Conservation (phyloP, 2,329 filamentous ascomycete genomes). For the Cryoendolithus antarcticus region DNA sequence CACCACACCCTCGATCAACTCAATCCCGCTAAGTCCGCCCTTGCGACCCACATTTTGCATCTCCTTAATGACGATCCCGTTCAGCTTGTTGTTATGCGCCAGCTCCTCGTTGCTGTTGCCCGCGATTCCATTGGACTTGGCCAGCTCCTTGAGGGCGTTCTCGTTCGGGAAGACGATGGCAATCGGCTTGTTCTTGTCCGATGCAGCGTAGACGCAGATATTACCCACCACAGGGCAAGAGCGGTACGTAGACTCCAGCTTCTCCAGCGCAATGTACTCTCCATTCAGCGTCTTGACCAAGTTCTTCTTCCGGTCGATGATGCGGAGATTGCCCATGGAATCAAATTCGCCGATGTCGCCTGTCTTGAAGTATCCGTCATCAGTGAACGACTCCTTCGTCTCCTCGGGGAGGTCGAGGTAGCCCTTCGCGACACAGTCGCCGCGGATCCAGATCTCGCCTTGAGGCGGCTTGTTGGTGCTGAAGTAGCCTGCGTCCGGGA, state of each 20-base stretch:
- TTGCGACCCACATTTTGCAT: conserved; percentile 52
- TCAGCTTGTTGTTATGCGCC: conserved; percentile 54
- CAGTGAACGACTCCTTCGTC: conserved; percentile 62
- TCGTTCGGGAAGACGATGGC: conserved; percentile 62
- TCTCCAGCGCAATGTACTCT: conserved; percentile 95
- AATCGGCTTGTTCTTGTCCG: conserved; percentile 63
- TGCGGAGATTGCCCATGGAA: conserved; percentile 61
- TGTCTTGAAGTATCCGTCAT: conserved; percentile 90
- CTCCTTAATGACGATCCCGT: conserved; percentile 53
- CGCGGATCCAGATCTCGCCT: conserved; percentile 85
- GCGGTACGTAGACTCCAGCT: conserved; percentile 83
- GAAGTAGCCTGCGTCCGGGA: conserved; percentile 77
- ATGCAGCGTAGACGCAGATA: conserved; percentile 74
- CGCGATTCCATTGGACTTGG: conserved; percentile 45
- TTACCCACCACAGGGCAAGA: conserved; percentile 67
- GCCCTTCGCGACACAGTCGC: conserved; percentile 57
- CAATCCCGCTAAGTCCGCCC: conserved; percentile 56
- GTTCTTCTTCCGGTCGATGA: conserved; percentile 98
- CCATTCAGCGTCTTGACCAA: conserved; percentile 89
- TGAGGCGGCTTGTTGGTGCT: conserved; percentile 65
- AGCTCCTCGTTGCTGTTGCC: conserved; percentile 53
- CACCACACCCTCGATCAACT: conserved; percentile 65
- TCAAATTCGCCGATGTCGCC: conserved; percentile 92
- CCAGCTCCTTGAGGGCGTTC: conserved; percentile 43
- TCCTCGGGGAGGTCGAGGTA: conserved; percentile 84